Evolutionary conservation across 495 filamentous ascomycete species (phyloP).

Genomic region (Chlorociboria aeruginascens): DNA sequence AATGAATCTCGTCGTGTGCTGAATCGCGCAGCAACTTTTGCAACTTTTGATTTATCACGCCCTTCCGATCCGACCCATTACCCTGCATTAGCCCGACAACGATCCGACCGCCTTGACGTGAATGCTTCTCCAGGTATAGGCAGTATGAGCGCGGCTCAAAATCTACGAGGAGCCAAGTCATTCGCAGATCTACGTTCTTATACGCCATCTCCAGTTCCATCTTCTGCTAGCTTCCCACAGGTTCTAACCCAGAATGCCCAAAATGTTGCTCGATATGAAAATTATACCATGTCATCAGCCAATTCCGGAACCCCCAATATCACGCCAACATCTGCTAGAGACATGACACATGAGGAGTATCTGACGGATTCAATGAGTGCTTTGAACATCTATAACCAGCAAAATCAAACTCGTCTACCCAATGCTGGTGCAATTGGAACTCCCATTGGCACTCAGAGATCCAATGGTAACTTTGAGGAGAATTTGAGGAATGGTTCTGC

Average conservation of each 20-base stretch:
- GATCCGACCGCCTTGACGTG: constrained; percentile 66
- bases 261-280: constrained; percentile 52
- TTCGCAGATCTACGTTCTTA: constrained; percentile 92
- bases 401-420: constrained; percentile 52
- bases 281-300: constrained; percentile 30
- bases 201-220: constrained; percentile 86
- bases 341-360: constrained; percentile 38
- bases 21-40: constrained; percentile 92
- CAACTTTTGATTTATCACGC: constrained; percentile 89
- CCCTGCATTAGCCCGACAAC: constrained; percentile 63
- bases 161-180: constrained; percentile 90
- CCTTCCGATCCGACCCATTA: constrained; percentile 52
- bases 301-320: constrained; percentile 58
- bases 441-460: constrained; percentile 80
- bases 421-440: constrained; percentile 71
- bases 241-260: constrained; percentile 52
- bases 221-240: constrained; percentile 76
- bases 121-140: constrained; percentile 59
- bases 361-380: constrained; percentile 34
- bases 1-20: constrained; percentile 68
- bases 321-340: constrained; percentile 63
- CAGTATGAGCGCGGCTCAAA: constrained; percentile 46
- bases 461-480: constrained; percentile 54
- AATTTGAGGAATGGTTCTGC: constrained; percentile 43
- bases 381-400: constrained; percentile 40